Conservation (phyloP, 345 rosid genomes). For the Heritiera littoralis region DNA sequence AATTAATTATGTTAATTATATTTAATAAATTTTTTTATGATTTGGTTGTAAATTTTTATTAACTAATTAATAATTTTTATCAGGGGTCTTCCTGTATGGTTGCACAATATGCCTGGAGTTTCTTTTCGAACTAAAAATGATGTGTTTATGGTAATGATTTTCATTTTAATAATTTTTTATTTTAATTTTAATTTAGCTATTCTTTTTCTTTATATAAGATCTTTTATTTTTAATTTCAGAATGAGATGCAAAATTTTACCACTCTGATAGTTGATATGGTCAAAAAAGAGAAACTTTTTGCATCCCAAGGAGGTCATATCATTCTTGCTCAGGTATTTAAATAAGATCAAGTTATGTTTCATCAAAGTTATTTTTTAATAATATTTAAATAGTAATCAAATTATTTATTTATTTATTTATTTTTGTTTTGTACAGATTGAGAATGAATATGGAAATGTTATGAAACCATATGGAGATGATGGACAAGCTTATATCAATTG, state of each 20-base stretch:
- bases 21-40: background rate
- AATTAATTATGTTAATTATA: background rate
- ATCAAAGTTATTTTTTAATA: background rate
- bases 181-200: background rate
- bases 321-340: conserved; percentile 63
- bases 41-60: background rate
- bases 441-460: conserved; percentile 44
- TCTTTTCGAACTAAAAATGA: conserved; percentile 52
- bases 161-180: background rate
- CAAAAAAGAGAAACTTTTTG: conserved; percentile 61
- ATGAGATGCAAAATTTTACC: conserved; percentile 78
- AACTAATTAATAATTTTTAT: background rate
- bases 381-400: background rate
- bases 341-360: background rate
- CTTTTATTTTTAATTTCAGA: conserved; percentile 22
- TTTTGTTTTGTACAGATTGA: conserved; percentile 30
- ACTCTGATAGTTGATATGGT: conserved; percentile 58
- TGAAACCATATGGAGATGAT: background rate
- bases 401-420: background rate
- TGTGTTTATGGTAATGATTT: conserved; percentile 47
- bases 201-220: background rate
- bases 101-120: conserved; percentile 52
- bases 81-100: conserved; percentile 70
- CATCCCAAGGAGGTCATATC: conserved; percentile 81
- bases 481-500: conserved; percentile 34